phyloP scores from a whole-genome alignment of 225 moss, liverwort and hornwort genomes.

The Antitrichia curtipendula region DNA sequence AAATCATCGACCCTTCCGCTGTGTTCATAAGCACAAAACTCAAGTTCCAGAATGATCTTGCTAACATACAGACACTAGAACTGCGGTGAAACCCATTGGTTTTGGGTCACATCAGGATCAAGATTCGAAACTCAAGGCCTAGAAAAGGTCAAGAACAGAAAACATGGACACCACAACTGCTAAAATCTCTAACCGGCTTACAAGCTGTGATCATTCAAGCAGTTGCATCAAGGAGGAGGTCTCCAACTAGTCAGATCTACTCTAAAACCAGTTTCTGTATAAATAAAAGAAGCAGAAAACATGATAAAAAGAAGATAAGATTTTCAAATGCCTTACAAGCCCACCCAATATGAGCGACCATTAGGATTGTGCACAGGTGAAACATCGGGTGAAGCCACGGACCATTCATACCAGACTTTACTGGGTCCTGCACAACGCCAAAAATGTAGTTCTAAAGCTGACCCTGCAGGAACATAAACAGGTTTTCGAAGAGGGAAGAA shows the following conservation, averaged over 20 bases:
- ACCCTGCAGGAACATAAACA: conserved; percentile 85
- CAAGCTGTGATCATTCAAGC: not conserved
- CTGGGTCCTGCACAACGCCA: conserved; percentile 96
- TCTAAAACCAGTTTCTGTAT: not conserved
- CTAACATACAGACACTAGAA: not conserved
- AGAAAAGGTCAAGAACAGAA: not conserved
- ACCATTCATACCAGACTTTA: conserved; percentile 99
- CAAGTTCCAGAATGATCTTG: not conserved
- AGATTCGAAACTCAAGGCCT: not conserved
- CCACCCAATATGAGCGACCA: conserved; percentile 99
- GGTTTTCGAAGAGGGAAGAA: conserved; percentile 94
- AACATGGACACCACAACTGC: not conserved
- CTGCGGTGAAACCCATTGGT: not conserved
- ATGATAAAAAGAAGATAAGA: not conserved
- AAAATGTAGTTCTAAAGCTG: conserved; percentile 80
- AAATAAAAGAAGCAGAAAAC: not conserved
- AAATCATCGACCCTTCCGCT: not conserved
- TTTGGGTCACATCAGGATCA: not conserved
- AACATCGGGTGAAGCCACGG: conserved; percentile 77
- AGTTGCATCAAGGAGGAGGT: not conserved
- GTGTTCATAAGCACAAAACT: not conserved
- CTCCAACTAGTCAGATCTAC: not conserved
- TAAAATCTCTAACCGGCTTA: not conserved
- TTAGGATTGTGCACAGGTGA: conserved; percentile 91
- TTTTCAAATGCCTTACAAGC: conserved; percentile 40